These are phyloP conservation scores for Aspergillus avenaceus DNA, from an alignment of 495 filamentous ascomycete genomes.

Conservation along the genomic window DNA sequence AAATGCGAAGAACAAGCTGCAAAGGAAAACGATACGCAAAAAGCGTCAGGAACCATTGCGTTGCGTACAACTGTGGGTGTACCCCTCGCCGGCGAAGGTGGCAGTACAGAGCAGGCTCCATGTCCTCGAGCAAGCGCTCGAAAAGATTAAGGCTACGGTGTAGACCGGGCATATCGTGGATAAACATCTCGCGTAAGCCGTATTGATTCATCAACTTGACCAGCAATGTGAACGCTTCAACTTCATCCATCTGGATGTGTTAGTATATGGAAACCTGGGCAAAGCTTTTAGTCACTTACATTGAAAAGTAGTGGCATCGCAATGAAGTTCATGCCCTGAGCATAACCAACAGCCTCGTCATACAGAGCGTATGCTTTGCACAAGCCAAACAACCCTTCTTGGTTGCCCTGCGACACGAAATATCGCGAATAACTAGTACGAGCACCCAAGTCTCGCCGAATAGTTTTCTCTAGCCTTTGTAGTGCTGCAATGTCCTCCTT, in stretches of 20 bases:
- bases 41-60: constrained; percentile 98
- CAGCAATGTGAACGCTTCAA: constrained; percentile 91
- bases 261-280: no score
- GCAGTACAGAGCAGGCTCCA: constrained; percentile 91
- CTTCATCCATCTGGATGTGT: constrained; percentile 80
- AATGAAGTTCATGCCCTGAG: constrained; percentile 98
- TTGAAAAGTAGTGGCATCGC: constrained; percentile 97
- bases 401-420: constrained; percentile 78
- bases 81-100: constrained; percentile 87
- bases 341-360: constrained; percentile 92
- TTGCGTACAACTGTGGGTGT: constrained; percentile 88
- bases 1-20: constrained; percentile 92
- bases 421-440: constrained; percentile 96
- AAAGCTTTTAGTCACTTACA: constrained; percentile 57
- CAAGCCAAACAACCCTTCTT: constrained; percentile 90
- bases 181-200: constrained; percentile 85
- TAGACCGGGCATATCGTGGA: constrained; percentile 93
- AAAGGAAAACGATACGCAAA: constrained; percentile 98
- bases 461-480: constrained; percentile 84
- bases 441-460: constrained; percentile 83
- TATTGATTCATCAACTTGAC: constrained; percentile 97
- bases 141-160: constrained; percentile 94
- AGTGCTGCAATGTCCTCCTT: constrained; percentile 69
- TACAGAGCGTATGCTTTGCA: constrained; percentile 98
- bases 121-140: constrained; percentile 88